Percentiles rank a stretch among this genome's conserved stretches.
phyloP scores from a whole-genome alignment of 1,284 basidiomycete genomes.

The Vanrija sp. region DNA sequence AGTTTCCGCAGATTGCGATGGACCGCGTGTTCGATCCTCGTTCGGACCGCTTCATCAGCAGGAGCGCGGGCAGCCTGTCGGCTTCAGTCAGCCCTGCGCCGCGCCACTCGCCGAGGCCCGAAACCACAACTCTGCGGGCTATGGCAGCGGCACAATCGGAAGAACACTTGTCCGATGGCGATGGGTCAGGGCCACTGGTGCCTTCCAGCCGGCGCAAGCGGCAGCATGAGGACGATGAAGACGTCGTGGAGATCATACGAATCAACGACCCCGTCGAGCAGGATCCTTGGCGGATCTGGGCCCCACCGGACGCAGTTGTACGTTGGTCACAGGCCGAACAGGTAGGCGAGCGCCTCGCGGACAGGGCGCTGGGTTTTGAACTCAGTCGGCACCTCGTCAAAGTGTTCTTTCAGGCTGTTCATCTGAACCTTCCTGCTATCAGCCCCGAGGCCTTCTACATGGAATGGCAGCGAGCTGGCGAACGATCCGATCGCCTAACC shows the following conservation, averaged over 20 bases:
- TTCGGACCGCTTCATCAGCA: too few relatives aligned
- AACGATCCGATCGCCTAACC: conserved; percentile 31
- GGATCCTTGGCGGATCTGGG: conserved; percentile 21
- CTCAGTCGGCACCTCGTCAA: conserved; percentile 34
- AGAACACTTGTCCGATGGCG: too few relatives aligned
- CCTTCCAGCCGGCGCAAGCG: conserved; percentile 6
- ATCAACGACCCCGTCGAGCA: conserved; percentile 6
- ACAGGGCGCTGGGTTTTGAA: conserved; percentile 27
- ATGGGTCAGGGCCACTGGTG: too few relatives aligned
- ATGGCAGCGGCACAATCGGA: too few relatives aligned
- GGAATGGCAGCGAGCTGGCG: conserved; percentile 34
- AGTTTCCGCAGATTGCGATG: too few relatives aligned
- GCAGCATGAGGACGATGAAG: conserved; percentile 3
- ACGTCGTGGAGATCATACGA: conserved; percentile 5
- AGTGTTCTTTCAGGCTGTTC: conserved; percentile 34
- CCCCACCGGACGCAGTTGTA: conserved; percentile 3
- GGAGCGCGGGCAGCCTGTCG: too few relatives aligned
- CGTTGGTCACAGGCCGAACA: conserved; percentile 25
- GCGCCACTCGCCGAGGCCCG: too few relatives aligned
- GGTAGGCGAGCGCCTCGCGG: conserved; percentile 31
- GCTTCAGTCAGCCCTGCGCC: too few relatives aligned
- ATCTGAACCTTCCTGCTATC: conserved; percentile 34
- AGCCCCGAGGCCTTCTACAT: conserved; percentile 36
- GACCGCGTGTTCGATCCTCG: too few relatives aligned
- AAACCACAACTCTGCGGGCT: too few relatives aligned